phyloP scores from a whole-genome alignment of 2,329 filamentous ascomycete genomes.

The Pseudocercospora vitis region DNA sequence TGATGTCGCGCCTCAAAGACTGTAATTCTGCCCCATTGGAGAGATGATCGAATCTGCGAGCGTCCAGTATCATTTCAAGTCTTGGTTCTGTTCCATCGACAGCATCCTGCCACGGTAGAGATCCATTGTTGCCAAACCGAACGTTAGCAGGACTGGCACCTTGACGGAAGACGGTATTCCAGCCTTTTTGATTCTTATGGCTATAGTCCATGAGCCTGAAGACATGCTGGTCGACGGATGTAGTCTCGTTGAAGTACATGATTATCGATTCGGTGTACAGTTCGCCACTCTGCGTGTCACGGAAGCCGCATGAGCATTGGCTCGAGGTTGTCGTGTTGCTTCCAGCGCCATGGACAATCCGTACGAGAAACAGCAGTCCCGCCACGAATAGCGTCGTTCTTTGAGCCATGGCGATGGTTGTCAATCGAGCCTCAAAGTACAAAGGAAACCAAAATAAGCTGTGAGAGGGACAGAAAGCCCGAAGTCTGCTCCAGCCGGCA shows the following conservation, averaged over 20 bases:
- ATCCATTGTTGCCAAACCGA: conserved; percentile 35
- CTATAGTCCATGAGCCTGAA: conserved; percentile 45
- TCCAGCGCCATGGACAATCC: conserved; percentile 13
- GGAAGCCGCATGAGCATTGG: conserved; percentile 50
- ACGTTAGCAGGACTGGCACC: conserved; percentile 46
- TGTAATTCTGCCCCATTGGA: conserved; percentile 48
- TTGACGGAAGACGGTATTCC: conserved; percentile 48
- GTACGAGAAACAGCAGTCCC: conserved; percentile 13
- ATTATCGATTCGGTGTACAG: conserved; percentile 52
- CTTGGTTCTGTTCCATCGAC: conserved; percentile 23
- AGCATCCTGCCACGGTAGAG: conserved; percentile 24
- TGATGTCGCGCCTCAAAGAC: conserved; percentile 48
- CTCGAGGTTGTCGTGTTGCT: conserved; percentile 21
- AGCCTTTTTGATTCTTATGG: conserved; percentile 49
- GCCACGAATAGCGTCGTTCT: conserved; percentile 17
- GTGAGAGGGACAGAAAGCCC: background rate
- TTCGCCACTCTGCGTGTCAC: conserved; percentile 41
- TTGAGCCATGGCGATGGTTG: background rate
- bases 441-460: background rate
- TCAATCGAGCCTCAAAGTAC: background rate
- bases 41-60: conserved; percentile 38
- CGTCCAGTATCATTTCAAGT: conserved; percentile 26
- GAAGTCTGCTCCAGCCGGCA: background rate
- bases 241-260: conserved; percentile 54
- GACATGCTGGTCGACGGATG: conserved; percentile 35